Evolutionary conservation across 129 eudicot species (phyloP).

Genomic region (sunflower (Helianthus annuus)): HanXRQr2.0-SUNRISE NC_035447.2:61283561-61284060

Average conservation of each 20-base stretch:
- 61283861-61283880: no score
- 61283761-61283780: no score
- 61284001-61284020: slow-evolving; percentile 39
- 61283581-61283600: slow-evolving; percentile 11
- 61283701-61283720: not conserved
- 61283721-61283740: not conserved
- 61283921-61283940: slow-evolving; percentile 31
- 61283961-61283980: slow-evolving; percentile 30
- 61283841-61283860: not conserved
- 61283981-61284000: slow-evolving; percentile 30
- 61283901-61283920: not conserved
- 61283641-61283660: not conserved
- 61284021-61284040: slow-evolving; percentile 57
- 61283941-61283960: slow-evolving; percentile 44
- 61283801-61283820: not conserved
- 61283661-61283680: slow-evolving; percentile 2
- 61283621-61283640: not conserved
- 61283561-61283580: slow-evolving; percentile 5
- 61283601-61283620: slow-evolving; percentile 16
- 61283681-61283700: not conserved
- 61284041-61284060: slow-evolving; percentile 4
- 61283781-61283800: not conserved
- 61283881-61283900: not conserved
- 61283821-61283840: not conserved
- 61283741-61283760: not conserved